Percentiles rank a stretch among this genome's conserved stretches.
Evolutionary conservation across 805 yeast genomes (phyloP).

Genomic region (Yarrowia keelungensis): DNA sequence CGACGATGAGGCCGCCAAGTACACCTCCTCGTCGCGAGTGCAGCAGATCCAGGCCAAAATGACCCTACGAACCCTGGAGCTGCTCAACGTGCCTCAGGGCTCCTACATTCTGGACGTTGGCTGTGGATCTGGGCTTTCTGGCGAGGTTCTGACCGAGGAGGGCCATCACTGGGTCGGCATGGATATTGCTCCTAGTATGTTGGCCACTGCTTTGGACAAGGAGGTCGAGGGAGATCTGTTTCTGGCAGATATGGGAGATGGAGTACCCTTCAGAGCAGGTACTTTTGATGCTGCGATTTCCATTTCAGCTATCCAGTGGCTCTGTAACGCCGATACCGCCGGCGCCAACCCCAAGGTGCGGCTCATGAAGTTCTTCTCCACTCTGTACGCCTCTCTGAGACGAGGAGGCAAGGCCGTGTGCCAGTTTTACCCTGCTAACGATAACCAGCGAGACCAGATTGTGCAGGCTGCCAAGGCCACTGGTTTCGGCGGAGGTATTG

Average conservation of each 20-base stretch:
- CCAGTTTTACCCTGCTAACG: slow-evolving; percentile 94
- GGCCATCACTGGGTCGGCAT: slow-evolving; percentile 95
- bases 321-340: slow-evolving; percentile 91
- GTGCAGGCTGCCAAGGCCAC: slow-evolving; percentile 86
- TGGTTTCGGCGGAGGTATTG: slow-evolving; percentile 95
- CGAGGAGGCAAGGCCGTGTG: slow-evolving; percentile 98
- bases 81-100: slow-evolving; percentile 72
- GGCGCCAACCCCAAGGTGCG: slow-evolving; percentile 84
- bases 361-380: slow-evolving; percentile 80
- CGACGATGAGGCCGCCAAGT: slow-evolving; percentile 86
- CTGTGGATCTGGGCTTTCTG: slow-evolving; percentile 95
- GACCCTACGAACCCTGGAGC: slow-evolving; percentile 92
- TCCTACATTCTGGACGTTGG: slow-evolving; percentile 87
- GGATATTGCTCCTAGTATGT: slow-evolving; percentile 96
- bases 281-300: slow-evolving; percentile 96
- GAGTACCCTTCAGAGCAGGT: slow-evolving; percentile 95
- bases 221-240: slow-evolving; percentile 94
- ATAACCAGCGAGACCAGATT: slow-evolving; percentile 79
- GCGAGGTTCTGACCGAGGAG: slow-evolving; percentile 92
- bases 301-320: slow-evolving; percentile 96
- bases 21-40: slow-evolving; percentile 92
- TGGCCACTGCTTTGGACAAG: slow-evolving; percentile 90
- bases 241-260: slow-evolving; percentile 90
- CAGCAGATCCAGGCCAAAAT: slow-evolving; percentile 98
- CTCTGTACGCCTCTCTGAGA: slow-evolving; percentile 81